Evolutionary conservation across 2,329 filamentous ascomycete species (phyloP), one percentile per base, ranked within the genome.

Genomic region (Apiospora rasikravindrae): DNA sequence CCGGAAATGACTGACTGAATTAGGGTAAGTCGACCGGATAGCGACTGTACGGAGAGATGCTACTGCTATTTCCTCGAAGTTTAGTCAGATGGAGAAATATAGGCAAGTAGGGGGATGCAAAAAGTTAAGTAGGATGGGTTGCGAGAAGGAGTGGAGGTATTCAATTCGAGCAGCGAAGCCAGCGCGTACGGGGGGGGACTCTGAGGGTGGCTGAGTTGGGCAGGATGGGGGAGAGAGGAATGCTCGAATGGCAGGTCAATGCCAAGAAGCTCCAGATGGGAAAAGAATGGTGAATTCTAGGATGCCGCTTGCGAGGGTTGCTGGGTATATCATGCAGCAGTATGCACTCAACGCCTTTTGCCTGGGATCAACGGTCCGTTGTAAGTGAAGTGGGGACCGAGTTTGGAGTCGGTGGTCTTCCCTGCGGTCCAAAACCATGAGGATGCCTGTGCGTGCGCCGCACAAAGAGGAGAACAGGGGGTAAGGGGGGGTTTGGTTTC

Each of bases 111-210:
- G 57, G 45, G 33, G 19, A 37, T 64, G 57, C 57, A 40, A 64
- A 37, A 61, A 64, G 53, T 64, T 64, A 64, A 73, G 71, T 68
- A 47, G 69, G 67, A 73, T 72, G 69, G 71, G 70, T 73, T 73
- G 67, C 37, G 70, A 77, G 77, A 76, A 76, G 75, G 57, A 64
- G 57, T 64, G 75, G 75, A 76, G 76, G 74, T 19, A n/a, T 64
- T 64, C 57, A 40, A 64, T 40, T n/a, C 33, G 13, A 69, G 73
- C 70, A 72, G 77, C 75, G 75, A 76, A 77, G 75, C 77, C 77
- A 79, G 78, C 78, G 76, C 77, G 75, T 78, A 77, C 71, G 76
- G 75, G 76, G 33, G 33, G 73, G 73, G 71, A 24, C 33, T 40
- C n/a, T 10, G 19, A 40, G 75, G 74, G 73, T 71, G 75, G 75